These are phyloP conservation scores for Edaphochlamys debaryana DNA, from an alignment of 139 green algal species.

Conservation along the genomic window DNA sequence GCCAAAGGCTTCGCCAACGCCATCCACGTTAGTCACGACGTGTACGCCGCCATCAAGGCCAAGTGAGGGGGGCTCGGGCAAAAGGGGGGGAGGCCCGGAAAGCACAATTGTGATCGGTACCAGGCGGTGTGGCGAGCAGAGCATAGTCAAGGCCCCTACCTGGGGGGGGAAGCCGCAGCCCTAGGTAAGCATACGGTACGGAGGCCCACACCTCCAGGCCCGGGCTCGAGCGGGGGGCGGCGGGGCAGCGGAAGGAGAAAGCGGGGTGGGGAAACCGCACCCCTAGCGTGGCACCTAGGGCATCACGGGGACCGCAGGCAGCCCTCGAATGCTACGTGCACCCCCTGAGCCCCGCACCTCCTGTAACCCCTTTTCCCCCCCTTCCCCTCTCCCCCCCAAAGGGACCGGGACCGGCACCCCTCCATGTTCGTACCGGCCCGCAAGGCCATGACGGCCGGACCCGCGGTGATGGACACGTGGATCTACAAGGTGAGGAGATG, in stretches of 20 bases:
- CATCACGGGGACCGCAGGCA: too few relatives aligned
- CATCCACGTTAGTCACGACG: slow-evolving; percentile 26
- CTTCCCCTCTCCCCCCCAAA: not conserved
- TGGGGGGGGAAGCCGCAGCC: too few relatives aligned
- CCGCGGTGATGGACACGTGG: slow-evolving; percentile 31
- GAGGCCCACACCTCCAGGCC: too few relatives aligned
- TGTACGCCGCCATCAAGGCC: not conserved
- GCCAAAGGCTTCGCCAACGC: slow-evolving; percentile 35
- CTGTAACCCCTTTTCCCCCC: not conserved
- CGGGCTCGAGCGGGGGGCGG: too few relatives aligned
- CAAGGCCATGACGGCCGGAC: not conserved
- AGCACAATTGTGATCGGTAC: not conserved
- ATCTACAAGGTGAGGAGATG: slow-evolving; percentile 25
- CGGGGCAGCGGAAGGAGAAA: too few relatives aligned
- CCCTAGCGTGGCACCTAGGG: too few relatives aligned
- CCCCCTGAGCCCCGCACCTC: too few relatives aligned
- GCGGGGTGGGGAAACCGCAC: too few relatives aligned
- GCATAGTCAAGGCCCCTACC: not conserved
- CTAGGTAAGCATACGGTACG: too few relatives aligned
- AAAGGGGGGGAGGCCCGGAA: not conserved
- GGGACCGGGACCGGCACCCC: slow-evolving; percentile 10
- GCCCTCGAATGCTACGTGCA: too few relatives aligned
- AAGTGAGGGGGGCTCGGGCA: slow-evolving; percentile 15
- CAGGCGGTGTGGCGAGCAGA: too few relatives aligned
- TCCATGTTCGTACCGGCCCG: slow-evolving; percentile 17